phyloP scores from a whole-genome alignment of 768 basidiomycete genomes.

The Termitomyces sp. region DNA sequence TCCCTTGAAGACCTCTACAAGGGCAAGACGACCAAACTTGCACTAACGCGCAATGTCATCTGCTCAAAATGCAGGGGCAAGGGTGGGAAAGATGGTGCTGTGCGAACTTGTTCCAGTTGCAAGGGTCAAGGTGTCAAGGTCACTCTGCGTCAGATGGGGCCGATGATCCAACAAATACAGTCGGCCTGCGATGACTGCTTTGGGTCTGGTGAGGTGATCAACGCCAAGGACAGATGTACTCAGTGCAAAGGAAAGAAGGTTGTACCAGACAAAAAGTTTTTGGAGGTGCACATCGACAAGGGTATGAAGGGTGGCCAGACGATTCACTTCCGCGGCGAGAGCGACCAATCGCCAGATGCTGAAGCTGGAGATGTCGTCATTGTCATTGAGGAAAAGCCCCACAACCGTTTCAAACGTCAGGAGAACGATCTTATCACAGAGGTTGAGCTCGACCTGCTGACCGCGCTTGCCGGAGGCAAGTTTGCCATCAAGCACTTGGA shows the following conservation, averaged over 20 bases:
- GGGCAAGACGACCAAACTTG: constrained; percentile 97
- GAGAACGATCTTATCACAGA: constrained; percentile 85
- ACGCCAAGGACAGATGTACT: constrained; percentile 86
- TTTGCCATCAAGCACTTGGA: constrained; percentile 91
- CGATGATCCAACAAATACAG: constrained; percentile 99
- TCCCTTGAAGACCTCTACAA: constrained; percentile 98
- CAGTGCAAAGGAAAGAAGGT: constrained; percentile 95
- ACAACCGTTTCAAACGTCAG: constrained; percentile 82
- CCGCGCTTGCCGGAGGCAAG: constrained; percentile 88
- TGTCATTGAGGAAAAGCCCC: constrained; percentile 88
- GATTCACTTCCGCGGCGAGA: constrained; percentile 84
- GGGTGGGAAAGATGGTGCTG: constrained; percentile 96
- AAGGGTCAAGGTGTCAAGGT: constrained; percentile 87
- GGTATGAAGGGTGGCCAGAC: constrained; percentile 95
- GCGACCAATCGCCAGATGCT: constrained; percentile 85
- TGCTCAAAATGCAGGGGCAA: constrained; percentile 93
- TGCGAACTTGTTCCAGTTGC: constrained; percentile 72
- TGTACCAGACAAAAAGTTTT: constrained; percentile 87
- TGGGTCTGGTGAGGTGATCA: constrained; percentile 94
- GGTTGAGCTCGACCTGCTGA: constrained; percentile 89
- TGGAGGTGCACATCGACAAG: constrained; percentile 98
- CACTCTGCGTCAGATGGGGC: constrained; percentile 94
- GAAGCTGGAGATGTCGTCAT: constrained; percentile 94
- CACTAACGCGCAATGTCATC: constrained; percentile 91
- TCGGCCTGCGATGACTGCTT: constrained; percentile 90